These are phyloP conservation scores for Danielia reshetovae DNA, from an alignment of 805 yeast species.

Conservation along the genomic window DNA sequence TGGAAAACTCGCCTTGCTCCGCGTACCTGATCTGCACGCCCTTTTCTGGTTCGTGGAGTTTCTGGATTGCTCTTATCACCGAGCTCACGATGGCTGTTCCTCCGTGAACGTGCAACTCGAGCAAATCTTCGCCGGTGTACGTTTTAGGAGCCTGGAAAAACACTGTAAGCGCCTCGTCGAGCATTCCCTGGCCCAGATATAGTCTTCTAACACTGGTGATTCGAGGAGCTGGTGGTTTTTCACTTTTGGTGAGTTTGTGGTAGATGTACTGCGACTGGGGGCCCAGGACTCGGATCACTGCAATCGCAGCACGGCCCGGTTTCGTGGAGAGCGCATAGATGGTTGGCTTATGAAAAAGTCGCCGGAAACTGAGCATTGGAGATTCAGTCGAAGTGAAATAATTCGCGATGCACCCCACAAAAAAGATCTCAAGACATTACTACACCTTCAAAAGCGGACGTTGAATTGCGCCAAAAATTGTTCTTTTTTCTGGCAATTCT, in stretches of 20 bases:
- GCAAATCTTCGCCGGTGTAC: constrained; percentile 87
- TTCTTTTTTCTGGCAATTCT: no score
- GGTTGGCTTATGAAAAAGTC: constrained; percentile 54
- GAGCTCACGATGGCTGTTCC: constrained; percentile 80
- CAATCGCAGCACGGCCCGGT: constrained; percentile 79
- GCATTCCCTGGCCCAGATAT: constrained; percentile 42
- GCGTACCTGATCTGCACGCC: constrained; percentile 65
- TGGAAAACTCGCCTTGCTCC: constrained; percentile 89
- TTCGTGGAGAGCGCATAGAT: constrained; percentile 89
- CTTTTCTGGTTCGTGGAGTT: constrained; percentile 42
- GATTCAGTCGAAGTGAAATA: neutral
- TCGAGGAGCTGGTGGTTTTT: constrained; percentile 43
- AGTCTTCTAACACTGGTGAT: constrained; percentile 57
- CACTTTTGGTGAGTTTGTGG: constrained; percentile 41
- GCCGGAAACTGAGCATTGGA: neutral
- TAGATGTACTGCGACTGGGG: constrained; percentile 48
- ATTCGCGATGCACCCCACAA: neutral
- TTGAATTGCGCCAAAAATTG: no score
- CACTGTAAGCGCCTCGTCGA: constrained; percentile 76
- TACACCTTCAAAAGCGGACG: neutral
- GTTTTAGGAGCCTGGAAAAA: constrained; percentile 71
- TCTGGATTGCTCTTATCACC: constrained; percentile 58
- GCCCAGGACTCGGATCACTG: constrained; percentile 81
- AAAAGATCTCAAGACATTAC: neutral
- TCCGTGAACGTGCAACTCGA: constrained; percentile 92